Evolutionary conservation across 495 filamentous ascomycete species (phyloP).

Genomic region (Tuber indicum): DNA sequence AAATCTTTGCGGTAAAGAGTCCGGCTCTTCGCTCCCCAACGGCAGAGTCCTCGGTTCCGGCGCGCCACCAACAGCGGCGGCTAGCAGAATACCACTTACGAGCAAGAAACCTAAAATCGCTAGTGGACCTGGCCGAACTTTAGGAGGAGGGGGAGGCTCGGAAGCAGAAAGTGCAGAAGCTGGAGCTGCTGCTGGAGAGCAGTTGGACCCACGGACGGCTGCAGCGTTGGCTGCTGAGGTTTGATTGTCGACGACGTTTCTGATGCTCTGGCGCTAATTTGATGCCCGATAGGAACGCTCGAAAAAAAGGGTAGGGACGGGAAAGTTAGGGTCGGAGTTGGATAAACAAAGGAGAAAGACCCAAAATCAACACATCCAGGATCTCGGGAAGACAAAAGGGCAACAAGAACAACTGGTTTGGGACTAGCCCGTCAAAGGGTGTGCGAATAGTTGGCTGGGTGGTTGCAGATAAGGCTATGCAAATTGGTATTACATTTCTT

Average conservation of each 20-base stretch:
- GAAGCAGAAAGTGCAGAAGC: constrained; percentile 2
- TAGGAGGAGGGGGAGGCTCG: constrained; percentile 11
- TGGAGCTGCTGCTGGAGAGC: constrained; percentile 4
- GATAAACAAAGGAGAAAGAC: constrained; percentile 30
- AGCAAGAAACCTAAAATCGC: constrained; percentile 16
- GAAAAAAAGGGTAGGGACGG: constrained; percentile 22
- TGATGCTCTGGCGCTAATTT: not conserved
- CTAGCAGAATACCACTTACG: constrained; percentile 6
- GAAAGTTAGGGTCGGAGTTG: constrained; percentile 24
- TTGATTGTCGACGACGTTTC: not conserved
- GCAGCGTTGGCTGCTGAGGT: constrained; percentile 33
- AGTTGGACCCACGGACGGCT: constrained; percentile 24
- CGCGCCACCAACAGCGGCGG: not conserved
- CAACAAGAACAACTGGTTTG: constrained; percentile 31
- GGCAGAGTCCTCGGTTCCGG: constrained; percentile 23
- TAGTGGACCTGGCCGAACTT: constrained; percentile 24
- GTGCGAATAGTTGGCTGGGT: constrained; percentile 2
- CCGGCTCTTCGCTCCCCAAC: constrained; percentile 6
- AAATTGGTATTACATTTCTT: not conserved
- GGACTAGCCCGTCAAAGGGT: constrained; percentile 14
- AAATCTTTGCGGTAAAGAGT: constrained; percentile 32
- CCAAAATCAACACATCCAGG: constrained; percentile 33
- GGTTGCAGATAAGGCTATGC: not conserved
- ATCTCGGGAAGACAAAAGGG: constrained; percentile 31
- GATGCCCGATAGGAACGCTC: constrained; percentile 23